Evolutionary conservation across 2,329 filamentous ascomycete genomes (phyloP), one percentile per base, ranked within the genome.

Genomic region (Scedosporium dehoogii): DNA sequence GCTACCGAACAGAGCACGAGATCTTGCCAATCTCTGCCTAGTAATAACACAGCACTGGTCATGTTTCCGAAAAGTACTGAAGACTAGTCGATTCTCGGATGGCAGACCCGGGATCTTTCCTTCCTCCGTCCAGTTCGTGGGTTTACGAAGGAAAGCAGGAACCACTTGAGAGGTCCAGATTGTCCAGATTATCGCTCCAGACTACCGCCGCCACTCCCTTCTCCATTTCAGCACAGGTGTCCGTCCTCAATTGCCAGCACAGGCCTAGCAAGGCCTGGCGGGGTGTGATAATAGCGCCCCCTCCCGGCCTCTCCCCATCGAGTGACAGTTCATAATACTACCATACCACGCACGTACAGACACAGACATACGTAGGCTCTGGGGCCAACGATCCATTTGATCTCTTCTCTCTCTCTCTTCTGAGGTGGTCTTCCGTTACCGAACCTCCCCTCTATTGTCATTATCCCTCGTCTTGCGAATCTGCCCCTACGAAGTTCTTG

Each of bases 271-370:
- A 38, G 33, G 33, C 33, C 33, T 38, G 51, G 51, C 23, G 51
- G 51, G 51, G 51, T 27, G 51, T 55, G 51, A 55, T 55, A 55
- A 55, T 55, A 55, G 51, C 51, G 51, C 51, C 51, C 51, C 51
- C 23, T 23, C 23, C 23, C 51, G 12, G 18, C 51, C 51, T 25
- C 21, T 55, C 9, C 12, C 51, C 51, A 55, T 55, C 51, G 51
- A 55, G 51, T 55, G 51, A 55, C 51, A 55, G 51, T 55, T 27
- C 51, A 55, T 55, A 55, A 29, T 55, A 55, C 51, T 25, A 55
- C 51, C 51, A 27, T 55, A 55, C 51, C 51, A 55, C 12, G 51
- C 51, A 55, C 23, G 21, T 23, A 14, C 51, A 55, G 51, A 55
- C 51, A 29, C 51, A 14, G 18, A 55, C 51, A 27, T 55, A 55